Evolutionary conservation across 2,329 filamentous ascomycete genomes (phyloP), one percentile per base, ranked within the genome.

Genomic region (Aspergillus tubingensis): DNA sequence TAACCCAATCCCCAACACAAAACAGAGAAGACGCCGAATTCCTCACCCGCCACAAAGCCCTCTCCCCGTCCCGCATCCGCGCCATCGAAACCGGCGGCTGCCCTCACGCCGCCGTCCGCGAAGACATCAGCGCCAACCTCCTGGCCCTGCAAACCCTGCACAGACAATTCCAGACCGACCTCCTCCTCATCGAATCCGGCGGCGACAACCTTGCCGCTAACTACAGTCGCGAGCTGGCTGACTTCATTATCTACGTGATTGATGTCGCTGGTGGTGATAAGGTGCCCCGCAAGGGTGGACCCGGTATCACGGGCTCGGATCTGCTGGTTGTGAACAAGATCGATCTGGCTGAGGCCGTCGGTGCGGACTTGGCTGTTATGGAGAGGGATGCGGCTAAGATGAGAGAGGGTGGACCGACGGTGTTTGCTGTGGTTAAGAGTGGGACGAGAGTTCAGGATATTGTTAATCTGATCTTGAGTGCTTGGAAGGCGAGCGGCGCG

Each of bases 201-300:
- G 95, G 95, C 60, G 95, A 99, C 76, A 99, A 99, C 76, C 85
- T 99, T 1, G 95, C 95, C 0, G 95, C 95, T 3, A 99, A 99
- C 82, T 99, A 99, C 83, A 91, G 87, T 58, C 85, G 95, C 60
- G 95, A 99, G 79, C 82, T 99, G 66, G 95, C 95, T 1, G 95
- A 99, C 77, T 99, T 91, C 76, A 99, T 99, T 78, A 89, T 99
- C 79, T 99, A 99, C 76, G 95, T 99, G 30, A 98, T 99, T 69
- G 95, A 99, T 77, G 95, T 99, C 17, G 91, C 88, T 58, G 95
- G 95, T 21, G 95, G 95, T 11, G 95, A 99, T 78, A 99, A 99
- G 85, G 89, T 99, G 54, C 95, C 95, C 0, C 81, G 95, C 27
- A 99, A 99, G 81, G 95, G 95, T 27, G 95, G 95, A 0, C 95